A percentile compares a stretch with the other conserved stretches of the same genome.
Evolutionary conservation across 176 grass and related monocot species (phyloP).

Genomic region (Oryza coarctata): DNA sequence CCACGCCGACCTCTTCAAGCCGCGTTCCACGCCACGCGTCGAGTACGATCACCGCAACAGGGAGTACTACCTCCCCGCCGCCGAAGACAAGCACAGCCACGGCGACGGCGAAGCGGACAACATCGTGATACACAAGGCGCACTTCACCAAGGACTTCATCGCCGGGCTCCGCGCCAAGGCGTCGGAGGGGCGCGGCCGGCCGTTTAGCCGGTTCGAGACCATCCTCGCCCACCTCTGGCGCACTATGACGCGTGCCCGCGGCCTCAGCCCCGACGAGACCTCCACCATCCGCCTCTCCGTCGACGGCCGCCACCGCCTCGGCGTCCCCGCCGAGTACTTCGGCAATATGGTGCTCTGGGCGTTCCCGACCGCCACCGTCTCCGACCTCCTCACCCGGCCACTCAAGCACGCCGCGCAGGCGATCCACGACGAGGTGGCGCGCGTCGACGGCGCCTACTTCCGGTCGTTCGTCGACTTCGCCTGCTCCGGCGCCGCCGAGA

Average conservation of each 20-base stretch:
- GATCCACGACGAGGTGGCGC: slow-evolving; percentile 53
- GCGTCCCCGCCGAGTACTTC: slow-evolving; percentile 42
- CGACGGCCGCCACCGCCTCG: slow-evolving; percentile 58
- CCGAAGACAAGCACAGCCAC: not conserved
- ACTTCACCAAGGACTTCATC: slow-evolving; percentile 60
- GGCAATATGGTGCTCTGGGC: slow-evolving; percentile 80
- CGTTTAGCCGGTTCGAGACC: slow-evolving; percentile 62
- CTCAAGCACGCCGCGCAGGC: slow-evolving; percentile 53
- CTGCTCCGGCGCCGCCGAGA: slow-evolving; percentile 33
- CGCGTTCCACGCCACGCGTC: slow-evolving; percentile 20
- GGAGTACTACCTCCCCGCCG: slow-evolving; percentile 32
- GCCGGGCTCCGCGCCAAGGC: slow-evolving; percentile 37
- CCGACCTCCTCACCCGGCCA: slow-evolving; percentile 36
- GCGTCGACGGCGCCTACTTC: slow-evolving; percentile 70
- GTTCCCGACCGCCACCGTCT: slow-evolving; percentile 41
- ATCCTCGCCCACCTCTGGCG: slow-evolving; percentile 73
- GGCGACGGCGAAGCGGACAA: not conserved
- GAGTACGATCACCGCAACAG: slow-evolving; percentile 41
- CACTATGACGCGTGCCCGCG: slow-evolving; percentile 38
- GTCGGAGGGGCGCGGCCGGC: slow-evolving; percentile 6
- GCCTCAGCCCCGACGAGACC: slow-evolving; percentile 22
- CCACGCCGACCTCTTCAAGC: slow-evolving; percentile 33
- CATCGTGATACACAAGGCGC: slow-evolving; percentile 53
- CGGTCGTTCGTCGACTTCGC: slow-evolving; percentile 76
- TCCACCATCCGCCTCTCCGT: slow-evolving; percentile 52